Conservation (phyloP, 208 protist genomes). For the Trypanosoma caninum region DNA sequence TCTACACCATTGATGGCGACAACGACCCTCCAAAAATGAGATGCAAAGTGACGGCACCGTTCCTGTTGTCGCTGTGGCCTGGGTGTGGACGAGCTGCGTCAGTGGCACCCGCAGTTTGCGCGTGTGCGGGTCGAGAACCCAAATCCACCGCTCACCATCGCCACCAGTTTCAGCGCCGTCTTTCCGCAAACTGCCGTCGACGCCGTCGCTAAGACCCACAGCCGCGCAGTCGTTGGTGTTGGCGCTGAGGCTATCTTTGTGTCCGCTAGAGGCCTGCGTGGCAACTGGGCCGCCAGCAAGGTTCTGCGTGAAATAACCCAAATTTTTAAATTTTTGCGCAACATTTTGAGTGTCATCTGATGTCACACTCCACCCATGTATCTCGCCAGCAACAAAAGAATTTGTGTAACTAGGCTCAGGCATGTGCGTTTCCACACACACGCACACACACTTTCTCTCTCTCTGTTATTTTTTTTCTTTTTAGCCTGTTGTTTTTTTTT, state of each 20-base stretch:
- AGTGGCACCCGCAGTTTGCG: slow-evolving; percentile 81
- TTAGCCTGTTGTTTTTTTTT: neutral
- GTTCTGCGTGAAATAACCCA: neutral
- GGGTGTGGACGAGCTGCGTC: slow-evolving; percentile 67
- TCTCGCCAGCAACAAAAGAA: neutral
- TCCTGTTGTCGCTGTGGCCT: slow-evolving; percentile 77
- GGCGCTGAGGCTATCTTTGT: neutral
- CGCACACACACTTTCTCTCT: neutral
- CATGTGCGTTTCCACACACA: neutral
- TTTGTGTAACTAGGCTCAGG: neutral
- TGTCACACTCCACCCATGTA: neutral
- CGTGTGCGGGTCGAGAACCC: slow-evolving; percentile 86
- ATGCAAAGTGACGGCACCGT: slow-evolving; percentile 87
- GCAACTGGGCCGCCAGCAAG: neutral
- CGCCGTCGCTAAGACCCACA: neutral
- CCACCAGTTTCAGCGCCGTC: neutral
- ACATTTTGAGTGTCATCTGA: neutral
- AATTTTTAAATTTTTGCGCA: neutral
- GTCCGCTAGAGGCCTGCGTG: neutral
- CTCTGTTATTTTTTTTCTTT: neutral
- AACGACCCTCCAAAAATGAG: slow-evolving; percentile 79
- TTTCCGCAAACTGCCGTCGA: neutral
- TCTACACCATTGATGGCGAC: slow-evolving; percentile 85
- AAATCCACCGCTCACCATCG: slow-evolving; percentile 53
- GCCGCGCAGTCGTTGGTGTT: neutral